These are phyloP conservation scores for Pythium chondricola DNA, from an alignment of 352 stramenopile species.

Conservation along the genomic window DNA sequence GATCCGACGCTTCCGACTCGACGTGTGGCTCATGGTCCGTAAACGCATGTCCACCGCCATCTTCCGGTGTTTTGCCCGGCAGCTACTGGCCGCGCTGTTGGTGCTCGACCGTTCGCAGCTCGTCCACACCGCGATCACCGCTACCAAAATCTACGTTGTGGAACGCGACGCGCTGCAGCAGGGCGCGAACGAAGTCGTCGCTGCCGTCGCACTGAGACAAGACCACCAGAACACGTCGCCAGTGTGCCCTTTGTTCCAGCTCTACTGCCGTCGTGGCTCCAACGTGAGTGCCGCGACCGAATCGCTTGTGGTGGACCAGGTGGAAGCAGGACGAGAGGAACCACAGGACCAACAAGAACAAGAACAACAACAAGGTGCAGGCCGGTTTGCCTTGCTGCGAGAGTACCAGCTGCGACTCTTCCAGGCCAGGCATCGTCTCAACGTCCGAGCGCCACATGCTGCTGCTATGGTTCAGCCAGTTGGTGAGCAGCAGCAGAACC, in stretches of 20 bases:
- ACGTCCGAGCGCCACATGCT: too few species aligned
- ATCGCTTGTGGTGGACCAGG: too few species aligned
- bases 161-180: background rate
- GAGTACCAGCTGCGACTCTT: too few species aligned
- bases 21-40: conserved; percentile 32
- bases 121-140: conserved; percentile 45
- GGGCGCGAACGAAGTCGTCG: background rate
- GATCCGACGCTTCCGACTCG: conserved; percentile 14
- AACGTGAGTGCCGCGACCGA: conserved; percentile 7
- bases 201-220: too few species aligned
- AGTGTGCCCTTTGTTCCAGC: conserved; percentile 19
- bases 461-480: too few species aligned
- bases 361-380: too few species aligned
- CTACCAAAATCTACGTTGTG: conserved; percentile 46
- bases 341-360: too few species aligned
- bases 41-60: conserved; percentile 26
- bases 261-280: conserved; percentile 12
- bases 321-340: too few species aligned
- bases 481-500: too few species aligned
- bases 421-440: too few species aligned
- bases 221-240: too few species aligned
- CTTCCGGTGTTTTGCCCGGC: conserved; percentile 47
- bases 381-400: too few species aligned
- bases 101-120: conserved; percentile 41
- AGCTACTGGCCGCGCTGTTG: conserved; percentile 52